phyloP scores from a whole-genome alignment of 306 rosid species.

The Vicia sativa region DNA sequence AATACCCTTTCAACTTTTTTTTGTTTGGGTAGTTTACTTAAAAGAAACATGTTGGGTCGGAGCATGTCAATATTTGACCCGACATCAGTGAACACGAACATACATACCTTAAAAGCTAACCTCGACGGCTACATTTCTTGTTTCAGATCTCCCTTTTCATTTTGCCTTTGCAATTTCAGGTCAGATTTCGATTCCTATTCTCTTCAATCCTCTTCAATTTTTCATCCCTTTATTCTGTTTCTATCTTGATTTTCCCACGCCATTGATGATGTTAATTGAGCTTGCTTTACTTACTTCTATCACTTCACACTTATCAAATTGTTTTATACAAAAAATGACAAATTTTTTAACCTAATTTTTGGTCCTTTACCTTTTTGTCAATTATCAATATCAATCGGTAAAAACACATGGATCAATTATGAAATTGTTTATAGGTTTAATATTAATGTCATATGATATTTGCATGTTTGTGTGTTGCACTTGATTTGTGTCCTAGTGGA shows the following conservation, averaged over 20 bases:
- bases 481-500: background rate
- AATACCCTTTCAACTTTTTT: no score
- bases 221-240: background rate
- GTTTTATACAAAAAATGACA: background rate
- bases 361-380: background rate
- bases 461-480: conserved; percentile 10
- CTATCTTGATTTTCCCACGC: background rate
- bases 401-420: background rate
- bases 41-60: background rate
- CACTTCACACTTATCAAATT: background rate
- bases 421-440: no score
- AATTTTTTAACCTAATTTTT: background rate
- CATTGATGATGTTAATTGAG: background rate
- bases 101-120: conserved; percentile 19
- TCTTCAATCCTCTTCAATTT: background rate
- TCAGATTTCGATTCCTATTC: conserved; percentile 28
- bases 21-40: background rate
- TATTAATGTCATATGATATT: background rate
- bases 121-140: conserved; percentile 35
- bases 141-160: conserved; percentile 45
- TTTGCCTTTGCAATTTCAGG: conserved; percentile 31
- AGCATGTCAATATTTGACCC: conserved; percentile 18
- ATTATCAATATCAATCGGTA: background rate
- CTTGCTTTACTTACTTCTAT: background rate
- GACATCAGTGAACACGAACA: background rate